Evolutionary conservation across 176 grass and related monocot species (phyloP), one percentile per base, ranked within the genome.

Genomic region (Calamus simplicifolius): DNA sequence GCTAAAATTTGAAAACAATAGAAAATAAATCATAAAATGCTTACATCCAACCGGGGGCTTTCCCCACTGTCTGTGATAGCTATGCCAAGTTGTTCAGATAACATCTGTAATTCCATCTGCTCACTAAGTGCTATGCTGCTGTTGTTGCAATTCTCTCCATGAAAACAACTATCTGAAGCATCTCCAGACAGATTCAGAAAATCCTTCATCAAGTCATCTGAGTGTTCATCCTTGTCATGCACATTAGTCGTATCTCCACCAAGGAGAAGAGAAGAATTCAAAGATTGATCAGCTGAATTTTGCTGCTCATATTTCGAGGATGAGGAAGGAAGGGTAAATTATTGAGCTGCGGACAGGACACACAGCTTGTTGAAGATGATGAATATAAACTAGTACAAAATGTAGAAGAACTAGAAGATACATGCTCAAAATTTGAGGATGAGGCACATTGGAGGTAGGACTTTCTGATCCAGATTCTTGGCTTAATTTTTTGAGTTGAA

Each of bases 71-170:
- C 81, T 6, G 76, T 83, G 27, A 95, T 78, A 30, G 58, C 59
- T 7, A 89, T 86, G 58, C 85, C 85, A 18, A 95, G 90, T 73
- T 95, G 79, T 71, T 95, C 82, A 57, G 90, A 89, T 54, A 95
- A 81, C 25, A 89, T 52, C 49, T 86, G 79, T 55, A 95, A 78
- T 29, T 95, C 90, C 67, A 89, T 83, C 38, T 86, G 79, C 71
- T 95, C 71, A 49, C 8, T 72, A 57, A 89, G 70, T 70, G 59
- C 73, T 29, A 81, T 68, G 68, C 50, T 76, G 28, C 19, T 71
- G 18, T 59, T 76, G 23, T 59, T 62, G 59, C 70, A 73, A 31
- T 18, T 72, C 55, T 73, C 75, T 25, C 66, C 70, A 66, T 72
- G 58, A 66, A 75, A 85, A 51, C 69, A 78, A 52, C 65, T 25